Evolutionary conservation across 495 filamentous ascomycete genomes (phyloP).

Genomic region (Aspergillus taichungensis): DNA sequence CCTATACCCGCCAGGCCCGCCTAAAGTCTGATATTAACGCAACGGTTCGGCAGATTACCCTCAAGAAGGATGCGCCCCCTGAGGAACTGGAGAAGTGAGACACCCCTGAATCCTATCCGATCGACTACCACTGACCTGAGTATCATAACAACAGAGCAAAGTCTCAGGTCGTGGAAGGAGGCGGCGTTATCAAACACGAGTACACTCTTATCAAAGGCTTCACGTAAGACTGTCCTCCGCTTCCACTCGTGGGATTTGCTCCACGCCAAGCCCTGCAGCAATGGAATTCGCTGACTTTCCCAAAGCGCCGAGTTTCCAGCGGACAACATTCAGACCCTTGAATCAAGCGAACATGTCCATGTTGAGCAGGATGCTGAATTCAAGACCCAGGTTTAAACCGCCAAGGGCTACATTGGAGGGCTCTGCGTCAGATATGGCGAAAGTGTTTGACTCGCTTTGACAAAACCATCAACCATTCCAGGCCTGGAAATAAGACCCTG

Average conservation of each 20-base stretch:
- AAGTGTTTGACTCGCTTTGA: too few species aligned
- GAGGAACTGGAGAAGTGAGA: conserved; percentile 57
- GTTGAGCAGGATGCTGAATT: conserved; percentile 69
- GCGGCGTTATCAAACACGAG: conserved; percentile 74
- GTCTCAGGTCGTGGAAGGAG: conserved; percentile 55
- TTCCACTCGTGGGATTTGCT: not conserved
- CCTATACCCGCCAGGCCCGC: conserved; percentile 11
- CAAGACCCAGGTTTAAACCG: conserved; percentile 44
- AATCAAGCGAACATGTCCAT: conserved; percentile 58
- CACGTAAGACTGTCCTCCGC: conserved; percentile 50
- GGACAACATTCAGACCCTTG: conserved; percentile 52
- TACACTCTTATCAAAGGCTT: conserved; percentile 86
- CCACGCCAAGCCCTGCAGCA: not conserved
- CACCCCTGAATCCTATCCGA: not conserved
- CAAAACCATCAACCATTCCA: too few species aligned
- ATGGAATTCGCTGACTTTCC: conserved; percentile 7
- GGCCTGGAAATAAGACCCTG: too few species aligned
- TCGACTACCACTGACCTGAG: conserved; percentile 2
- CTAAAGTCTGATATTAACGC: not conserved
- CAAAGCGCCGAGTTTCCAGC: conserved; percentile 65
- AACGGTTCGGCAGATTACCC: conserved; percentile 53
- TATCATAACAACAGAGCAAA: conserved; percentile 51
- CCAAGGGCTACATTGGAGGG: too few species aligned
- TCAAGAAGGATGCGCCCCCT: conserved; percentile 54
- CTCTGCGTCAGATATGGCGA: too few species aligned